Base-by-base conservation (phyloP, 805 yeast species). In the Ogataea populi-albae region DNA sequence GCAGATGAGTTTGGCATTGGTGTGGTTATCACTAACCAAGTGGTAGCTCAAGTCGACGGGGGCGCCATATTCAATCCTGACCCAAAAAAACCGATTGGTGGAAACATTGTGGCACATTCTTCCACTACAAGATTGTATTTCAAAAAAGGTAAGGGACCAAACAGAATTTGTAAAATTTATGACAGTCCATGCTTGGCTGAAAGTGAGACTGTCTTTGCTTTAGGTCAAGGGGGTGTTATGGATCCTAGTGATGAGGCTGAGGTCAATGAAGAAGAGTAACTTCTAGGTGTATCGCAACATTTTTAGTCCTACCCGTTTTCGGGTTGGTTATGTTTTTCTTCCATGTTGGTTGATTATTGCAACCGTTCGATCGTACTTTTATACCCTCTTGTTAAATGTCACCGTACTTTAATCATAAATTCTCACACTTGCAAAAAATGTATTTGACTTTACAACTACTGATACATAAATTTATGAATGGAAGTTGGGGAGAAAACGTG, bases 1-100 rank as follows among this genome's bases (percentile, higher is more conserved):
- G 98, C 98, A 0, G 98, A 93, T 62, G 98, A 91, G 65, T 93
- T 86, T 63, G 98, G 98, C 30, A 87, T 93, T 38, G 98, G 98
- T 0, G 96, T 91, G 7, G 88, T 93, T 5, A 87, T 93, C 30
- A 85, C 94, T 2, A 93, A 93, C 64, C 98, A 93, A 62, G 98
- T 93, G 16, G 96, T 87, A 5, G 97, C 98, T 4, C 97, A 89
- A 62, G 98, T 93, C 14, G 98, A 93, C 55, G 80, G 79, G n/a
- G 94, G 94, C 54, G 71, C 77, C 18, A 66, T 78, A 67, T 89
- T 80, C 60, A 88, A 89, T 50, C 95, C 96, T 1, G 98, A 93
- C 61, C 97, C 98, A 11, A 93, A 93, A 61, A 93, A 93, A 61
- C 98, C 98, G 12, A 91, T 93, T 49, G 98, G 98, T 43, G 98